A percentile compares a stretch with the other conserved stretches of the same genome.
Evolutionary conservation across 2,329 filamentous ascomycete species (phyloP).

Genomic region (Aspergillus quadricinctus): DNA sequence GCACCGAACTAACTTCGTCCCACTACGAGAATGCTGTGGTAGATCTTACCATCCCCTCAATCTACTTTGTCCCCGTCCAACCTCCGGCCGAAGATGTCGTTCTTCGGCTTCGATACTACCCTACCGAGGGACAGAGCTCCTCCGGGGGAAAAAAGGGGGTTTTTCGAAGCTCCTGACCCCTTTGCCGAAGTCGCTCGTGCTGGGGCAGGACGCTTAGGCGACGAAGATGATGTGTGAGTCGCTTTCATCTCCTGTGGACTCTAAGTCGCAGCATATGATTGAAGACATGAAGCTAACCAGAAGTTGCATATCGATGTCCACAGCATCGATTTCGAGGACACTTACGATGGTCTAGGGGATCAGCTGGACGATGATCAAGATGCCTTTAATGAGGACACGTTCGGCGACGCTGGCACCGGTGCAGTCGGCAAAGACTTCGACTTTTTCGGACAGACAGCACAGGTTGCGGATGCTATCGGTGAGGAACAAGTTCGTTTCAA

Average conservation of each 20-base stretch:
- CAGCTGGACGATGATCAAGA: slow-evolving; percentile 88
- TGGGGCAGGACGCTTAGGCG: slow-evolving; percentile 41
- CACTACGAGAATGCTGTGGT: slow-evolving; percentile 18
- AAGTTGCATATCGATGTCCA: background rate
- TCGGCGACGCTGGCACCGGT: slow-evolving; percentile 52
- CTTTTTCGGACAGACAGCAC: slow-evolving; percentile 89
- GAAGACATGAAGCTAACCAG: background rate
- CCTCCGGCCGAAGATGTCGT: slow-evolving; percentile 62
- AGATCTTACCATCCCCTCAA: slow-evolving; percentile 13
- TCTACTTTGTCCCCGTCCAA: slow-evolving; percentile 11
- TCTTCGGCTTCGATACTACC: slow-evolving; percentile 80
- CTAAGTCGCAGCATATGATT: background rate
- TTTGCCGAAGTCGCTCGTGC: slow-evolving; percentile 74
- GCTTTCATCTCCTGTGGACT: slow-evolving; percentile 30
- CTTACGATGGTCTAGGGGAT: slow-evolving; percentile 90
- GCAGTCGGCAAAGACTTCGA: slow-evolving; percentile 89
- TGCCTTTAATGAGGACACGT: slow-evolving; percentile 95
- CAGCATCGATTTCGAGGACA: slow-evolving; percentile 89
- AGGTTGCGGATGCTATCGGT: slow-evolving; percentile 78
- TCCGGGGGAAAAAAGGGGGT: slow-evolving; percentile 60
- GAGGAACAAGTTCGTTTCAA: slow-evolving; percentile 85
- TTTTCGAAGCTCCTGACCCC: slow-evolving; percentile 81
- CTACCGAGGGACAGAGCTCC: slow-evolving; percentile 65
- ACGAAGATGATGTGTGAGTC: slow-evolving; percentile 58
- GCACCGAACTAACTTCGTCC: slow-evolving; percentile 19